Conservation (phyloP, 345 rosid species). For the Carallia pectinifolia region DNA sequence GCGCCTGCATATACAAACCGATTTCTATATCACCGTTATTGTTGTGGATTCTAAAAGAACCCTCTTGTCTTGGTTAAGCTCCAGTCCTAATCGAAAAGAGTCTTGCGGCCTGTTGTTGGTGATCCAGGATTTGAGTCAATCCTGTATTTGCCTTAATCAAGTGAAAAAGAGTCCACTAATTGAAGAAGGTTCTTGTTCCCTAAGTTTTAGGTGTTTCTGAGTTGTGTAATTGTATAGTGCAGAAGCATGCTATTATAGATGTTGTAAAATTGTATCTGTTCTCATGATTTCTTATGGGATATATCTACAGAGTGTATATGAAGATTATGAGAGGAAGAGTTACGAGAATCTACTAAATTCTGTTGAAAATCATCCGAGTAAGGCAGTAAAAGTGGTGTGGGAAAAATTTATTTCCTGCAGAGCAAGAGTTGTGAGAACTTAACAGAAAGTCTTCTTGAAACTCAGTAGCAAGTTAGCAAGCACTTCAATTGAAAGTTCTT, state of each 20-base stretch:
- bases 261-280: too few species aligned
- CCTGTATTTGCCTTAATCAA: neutral
- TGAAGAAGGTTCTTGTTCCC: neutral
- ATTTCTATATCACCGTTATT: too few species aligned
- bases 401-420: constrained; percentile 7
- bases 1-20: too few species aligned
- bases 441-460: neutral
- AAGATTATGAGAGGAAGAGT: constrained; percentile 19
- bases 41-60: too few species aligned
- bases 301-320: constrained; percentile 18
- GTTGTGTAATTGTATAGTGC: neutral
- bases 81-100: too few species aligned
- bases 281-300: neutral
- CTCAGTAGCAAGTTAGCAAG: neutral
- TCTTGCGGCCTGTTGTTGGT: too few species aligned
- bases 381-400: constrained; percentile 20
- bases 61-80: too few species aligned
- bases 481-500: too few species aligned
- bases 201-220: neutral
- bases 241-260: neutral
- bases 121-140: neutral
- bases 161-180: neutral
- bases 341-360: constrained; percentile 4
- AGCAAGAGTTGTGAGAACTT: constrained; percentile 5
- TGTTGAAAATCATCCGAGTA: constrained; percentile 22